Base-by-base conservation (phyloP, 306 rosid species). In the Purshia tridentata region DNA sequence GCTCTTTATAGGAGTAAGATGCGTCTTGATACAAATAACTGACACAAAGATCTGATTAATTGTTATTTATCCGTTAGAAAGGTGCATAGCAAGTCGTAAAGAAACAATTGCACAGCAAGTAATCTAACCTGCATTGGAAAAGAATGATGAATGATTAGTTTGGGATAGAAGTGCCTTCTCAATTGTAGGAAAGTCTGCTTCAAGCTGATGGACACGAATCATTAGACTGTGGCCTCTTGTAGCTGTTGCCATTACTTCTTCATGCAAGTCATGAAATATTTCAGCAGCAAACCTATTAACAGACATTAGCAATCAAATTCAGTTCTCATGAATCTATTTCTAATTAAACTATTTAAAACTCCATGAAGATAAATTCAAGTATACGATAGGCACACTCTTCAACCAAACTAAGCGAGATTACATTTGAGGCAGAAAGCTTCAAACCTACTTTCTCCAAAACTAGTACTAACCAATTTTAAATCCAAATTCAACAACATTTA, bases 181-280 rank as follows among this genome's bases (percentile, higher is more conserved):
- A 64, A 92, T 80, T 37, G 91, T 78, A 70, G 99, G 99, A 90
- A 90, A 84, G 64, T 95, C 99, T 63, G 93, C 89, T 86, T 95
- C 99, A 59, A 95, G 91, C 82, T 95, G 99, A 72, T 92, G 98
- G 61, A 92, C 91, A 51, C 99, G 99, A 78, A 77, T 85, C 81
- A 84, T 67, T 65, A 95, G 93, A 70, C 87, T 77, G 61, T 90
- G 98, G 72, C 99, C 91, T 83, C 99, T 87, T 56, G 90, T 87
- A 53, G 98, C 77, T 2, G 99, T 95, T 54, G 86, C 84, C 85
- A 95, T 82, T 71, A 95, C 99, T 74, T 95, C 99, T 84, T 95
- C 99, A 77, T 95, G 98, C 78, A 95, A 83, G 75, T 87, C 90
- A 65, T 90, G 99, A 78, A 95, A 95, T 86, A 92, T 77, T 88